Evolutionary conservation across 371 early-diverging fungal species (phyloP), one percentile per base, ranked within the genome.

Genomic region (Circinella minor): DNA sequence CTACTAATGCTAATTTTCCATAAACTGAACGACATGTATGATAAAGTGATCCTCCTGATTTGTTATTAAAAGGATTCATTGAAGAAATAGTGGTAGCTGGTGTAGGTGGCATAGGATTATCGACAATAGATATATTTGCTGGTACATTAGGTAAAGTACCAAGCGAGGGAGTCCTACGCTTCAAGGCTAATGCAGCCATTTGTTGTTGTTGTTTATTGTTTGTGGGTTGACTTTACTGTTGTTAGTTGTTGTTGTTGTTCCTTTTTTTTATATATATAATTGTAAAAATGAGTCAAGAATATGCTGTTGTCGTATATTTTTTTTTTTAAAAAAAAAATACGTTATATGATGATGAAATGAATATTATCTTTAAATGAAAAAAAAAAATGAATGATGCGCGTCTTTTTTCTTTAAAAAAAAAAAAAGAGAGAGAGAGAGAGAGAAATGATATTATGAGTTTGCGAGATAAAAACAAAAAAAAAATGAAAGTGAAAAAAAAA

Each of bases 1-100:
- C 87, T 7, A 92, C 89, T 59, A 82, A 77, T 10, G 82, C 71
- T 51, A 92, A 77, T 64, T 86, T 82, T 46, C 89, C 90, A 17
- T 86, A 75, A 7, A 91, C 81, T 27, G 85, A 81, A 39, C 85
- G 76, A 73, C 90, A 91, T 36, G 83, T 80, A 68, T 90, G 92
- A 70, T 89, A 92, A 57, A 92, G 78, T 14, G 92, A 92, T 60
- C 71, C 74, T 27, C 78, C 69, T n/a, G 76, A 78, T 59, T 82
- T 78, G 70, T 75, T 81, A 43, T 74, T 74, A 37, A 77, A 43
- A 9, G 43, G 43, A 43, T 43, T 43, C 6, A 43, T 43, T 1
- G 43, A 43, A 9, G 43, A 43, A 43, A 43, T 43, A 43, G 43
- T 63, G 10, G 77, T 71, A 18, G 76, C 55, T 15, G 78, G 73